Evolutionary conservation across 179 eudicot genomes (phyloP).

Genomic region (Sideroxylon spinosum): DNA sequence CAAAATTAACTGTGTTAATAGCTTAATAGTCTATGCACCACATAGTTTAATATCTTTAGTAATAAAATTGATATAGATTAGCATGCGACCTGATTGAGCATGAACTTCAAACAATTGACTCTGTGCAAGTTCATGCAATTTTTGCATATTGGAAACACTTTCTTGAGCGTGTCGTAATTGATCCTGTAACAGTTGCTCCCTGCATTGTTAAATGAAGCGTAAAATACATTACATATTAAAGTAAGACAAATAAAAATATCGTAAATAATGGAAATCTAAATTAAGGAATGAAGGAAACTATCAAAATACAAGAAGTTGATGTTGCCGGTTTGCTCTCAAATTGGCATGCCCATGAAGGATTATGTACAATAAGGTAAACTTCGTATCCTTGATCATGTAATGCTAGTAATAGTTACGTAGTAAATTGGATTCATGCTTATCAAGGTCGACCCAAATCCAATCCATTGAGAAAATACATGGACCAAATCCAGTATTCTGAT

Average conservation of each 20-base stretch:
- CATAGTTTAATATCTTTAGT: no score
- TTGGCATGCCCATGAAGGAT: neutral
- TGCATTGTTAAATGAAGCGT: conserved; percentile 35
- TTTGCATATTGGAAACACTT: conserved; percentile 92
- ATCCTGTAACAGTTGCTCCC: conserved; percentile 88
- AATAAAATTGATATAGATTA: no score
- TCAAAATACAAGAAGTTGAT: neutral
- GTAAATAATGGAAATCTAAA: no score
- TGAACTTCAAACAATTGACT: conserved; percentile 92
- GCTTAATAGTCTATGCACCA: neutral
- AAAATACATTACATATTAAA: neutral
- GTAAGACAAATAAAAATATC: neutral
- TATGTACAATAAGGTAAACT: neutral
- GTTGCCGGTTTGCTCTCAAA: conserved; percentile 2
- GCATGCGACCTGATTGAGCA: conserved; percentile 74
- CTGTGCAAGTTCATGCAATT: conserved; percentile 95
- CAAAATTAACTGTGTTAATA: neutral
- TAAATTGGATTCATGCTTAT: neutral
- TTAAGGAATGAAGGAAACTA: neutral
- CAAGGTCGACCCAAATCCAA: neutral
- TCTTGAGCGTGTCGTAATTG: conserved; percentile 94
- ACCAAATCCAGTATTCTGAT: neutral
- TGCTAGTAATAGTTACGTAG: neutral
- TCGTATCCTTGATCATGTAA: neutral
- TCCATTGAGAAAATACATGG: neutral